Evolutionary conservation across 2,329 filamentous ascomycete species (phyloP).

Genomic region (Trichoderma koningiopsis): DNA sequence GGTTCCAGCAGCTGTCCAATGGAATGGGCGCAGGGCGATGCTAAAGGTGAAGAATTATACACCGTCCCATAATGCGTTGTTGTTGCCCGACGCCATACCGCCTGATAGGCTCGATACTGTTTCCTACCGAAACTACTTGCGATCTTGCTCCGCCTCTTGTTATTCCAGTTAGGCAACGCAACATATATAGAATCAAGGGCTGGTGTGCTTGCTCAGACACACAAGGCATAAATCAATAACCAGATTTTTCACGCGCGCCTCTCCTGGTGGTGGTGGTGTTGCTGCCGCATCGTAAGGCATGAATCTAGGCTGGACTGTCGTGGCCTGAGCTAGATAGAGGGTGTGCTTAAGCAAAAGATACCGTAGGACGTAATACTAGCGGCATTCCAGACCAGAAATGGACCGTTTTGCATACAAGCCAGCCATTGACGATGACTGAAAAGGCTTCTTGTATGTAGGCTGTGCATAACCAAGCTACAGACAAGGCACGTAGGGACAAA

Average conservation of each 20-base stretch:
- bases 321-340: slow-evolving; percentile 28
- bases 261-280: slow-evolving; percentile 14
- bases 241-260: background rate
- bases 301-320: slow-evolving; percentile 21
- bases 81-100: background rate
- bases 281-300: slow-evolving; percentile 26
- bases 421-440: background rate
- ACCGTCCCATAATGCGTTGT: background rate
- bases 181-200: background rate
- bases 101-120: background rate
- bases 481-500: background rate
- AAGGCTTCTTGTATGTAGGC: background rate
- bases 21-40: slow-evolving; percentile 4
- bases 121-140: background rate
- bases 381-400: slow-evolving; percentile 1
- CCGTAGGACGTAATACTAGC: slow-evolving; percentile 4
- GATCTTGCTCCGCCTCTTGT: background rate
- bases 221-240: background rate
- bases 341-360: slow-evolving; percentile 21
- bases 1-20: slow-evolving; percentile 21
- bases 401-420: slow-evolving; percentile 16
- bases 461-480: background rate
- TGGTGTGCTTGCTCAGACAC: background rate
- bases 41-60: background rate
- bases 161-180: background rate